Evolutionary conservation across 129 eudicot species (phyloP).

Genomic region (Artemisia argyi): DNA sequence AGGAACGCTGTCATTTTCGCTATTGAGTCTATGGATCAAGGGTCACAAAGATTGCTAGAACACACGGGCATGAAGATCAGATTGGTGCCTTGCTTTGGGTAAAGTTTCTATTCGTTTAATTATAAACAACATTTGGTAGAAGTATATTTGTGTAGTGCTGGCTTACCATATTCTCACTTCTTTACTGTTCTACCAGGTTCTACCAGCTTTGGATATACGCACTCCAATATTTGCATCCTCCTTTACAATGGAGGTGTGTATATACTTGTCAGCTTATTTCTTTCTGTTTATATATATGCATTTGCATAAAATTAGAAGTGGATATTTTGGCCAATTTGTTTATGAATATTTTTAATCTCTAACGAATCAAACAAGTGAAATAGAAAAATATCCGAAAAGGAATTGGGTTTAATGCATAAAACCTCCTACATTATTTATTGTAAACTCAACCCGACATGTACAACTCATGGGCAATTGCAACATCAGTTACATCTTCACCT

Average conservation of each 20-base stretch:
- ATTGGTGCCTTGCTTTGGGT: conserved; percentile 99
- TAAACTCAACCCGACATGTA: too few species aligned
- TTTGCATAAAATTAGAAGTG: background rate
- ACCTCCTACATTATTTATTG: too few species aligned
- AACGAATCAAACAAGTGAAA: too few species aligned
- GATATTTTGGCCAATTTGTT: background rate
- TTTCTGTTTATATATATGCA: background rate
- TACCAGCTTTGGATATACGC: conserved; percentile 78
- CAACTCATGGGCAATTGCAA: too few species aligned
- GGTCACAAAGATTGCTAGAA: conserved; percentile 50
- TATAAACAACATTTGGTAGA: background rate
- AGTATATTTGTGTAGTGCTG: background rate
- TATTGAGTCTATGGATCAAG: too few species aligned
- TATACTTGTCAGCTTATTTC: conserved; percentile 3
- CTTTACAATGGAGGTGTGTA: conserved; percentile 89
- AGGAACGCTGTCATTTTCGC: too few species aligned
- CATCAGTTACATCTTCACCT: too few species aligned
- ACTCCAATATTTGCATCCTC: conserved; percentile 96
- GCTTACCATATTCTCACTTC: conserved; percentile 2
- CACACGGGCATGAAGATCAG: conserved; percentile 99
- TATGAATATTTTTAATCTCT: background rate
- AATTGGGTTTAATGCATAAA: too few species aligned
- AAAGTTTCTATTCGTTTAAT: conserved; percentile 50
- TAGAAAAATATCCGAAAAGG: too few species aligned
- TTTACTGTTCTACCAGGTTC: conserved; percentile 46